Percentiles rank a stretch among this genome's conserved stretches.
Conservation (phyloP, 805 yeast genomes). For the Myxozyma monticola region DNA sequence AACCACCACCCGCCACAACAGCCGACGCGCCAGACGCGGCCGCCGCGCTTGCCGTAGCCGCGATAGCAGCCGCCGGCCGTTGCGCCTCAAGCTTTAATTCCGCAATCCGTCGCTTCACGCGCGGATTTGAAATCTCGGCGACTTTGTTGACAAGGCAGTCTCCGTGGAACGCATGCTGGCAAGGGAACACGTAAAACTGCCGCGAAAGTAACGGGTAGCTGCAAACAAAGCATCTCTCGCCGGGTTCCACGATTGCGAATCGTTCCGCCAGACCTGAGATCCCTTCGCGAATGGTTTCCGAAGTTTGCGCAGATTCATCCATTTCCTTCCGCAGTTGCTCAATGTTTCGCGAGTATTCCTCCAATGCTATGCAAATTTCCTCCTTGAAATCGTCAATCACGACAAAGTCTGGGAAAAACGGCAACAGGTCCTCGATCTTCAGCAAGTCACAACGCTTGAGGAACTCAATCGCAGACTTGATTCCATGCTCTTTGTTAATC, state of each 20-base stretch:
- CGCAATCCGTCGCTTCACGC: constrained; percentile 61
- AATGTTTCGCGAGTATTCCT: constrained; percentile 67
- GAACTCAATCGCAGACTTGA: constrained; percentile 37
- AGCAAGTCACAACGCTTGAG: constrained; percentile 38
- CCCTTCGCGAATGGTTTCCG: constrained; percentile 57
- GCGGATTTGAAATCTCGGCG: constrained; percentile 63
- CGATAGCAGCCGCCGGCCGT: constrained; percentile 36
- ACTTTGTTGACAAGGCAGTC: constrained; percentile 76
- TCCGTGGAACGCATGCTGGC: constrained; percentile 85
- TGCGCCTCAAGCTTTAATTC: constrained; percentile 50
- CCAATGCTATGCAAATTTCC: constrained; percentile 78
- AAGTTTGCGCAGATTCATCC: constrained; percentile 66
- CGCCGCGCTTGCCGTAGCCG: constrained; percentile 28
- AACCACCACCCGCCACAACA: constrained; percentile 17
- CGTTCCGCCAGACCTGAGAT: constrained; percentile 52
- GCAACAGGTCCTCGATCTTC: constrained; percentile 77
- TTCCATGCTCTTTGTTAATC: constrained; percentile 38
- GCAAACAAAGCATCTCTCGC: constrained; percentile 78
- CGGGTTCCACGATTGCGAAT: constrained; percentile 72
- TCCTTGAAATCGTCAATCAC: constrained; percentile 80
- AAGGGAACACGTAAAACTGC: constrained; percentile 80
- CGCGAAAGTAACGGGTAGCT: constrained; percentile 65
- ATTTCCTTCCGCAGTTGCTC: constrained; percentile 69
- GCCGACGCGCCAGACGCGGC: constrained; percentile 33
- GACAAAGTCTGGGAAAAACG: constrained; percentile 79